Conservation (phyloP, 768 basidiomycete species). For the Calocybe cyanea region DNA sequence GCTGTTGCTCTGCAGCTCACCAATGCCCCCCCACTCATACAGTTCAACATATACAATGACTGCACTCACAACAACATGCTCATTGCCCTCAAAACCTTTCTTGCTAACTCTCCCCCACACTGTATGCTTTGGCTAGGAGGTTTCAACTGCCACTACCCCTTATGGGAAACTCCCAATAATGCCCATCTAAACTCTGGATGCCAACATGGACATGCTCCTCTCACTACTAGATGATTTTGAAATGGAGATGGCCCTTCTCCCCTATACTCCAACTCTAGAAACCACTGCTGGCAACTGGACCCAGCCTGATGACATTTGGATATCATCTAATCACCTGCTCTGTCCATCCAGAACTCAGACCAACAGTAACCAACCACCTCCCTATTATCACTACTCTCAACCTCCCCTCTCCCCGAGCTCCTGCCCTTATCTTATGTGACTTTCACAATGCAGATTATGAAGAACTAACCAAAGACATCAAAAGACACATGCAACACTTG, state of each 20-base stretch:
- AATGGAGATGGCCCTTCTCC: neutral
- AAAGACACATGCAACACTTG: too few species aligned
- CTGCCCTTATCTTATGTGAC: too few species aligned
- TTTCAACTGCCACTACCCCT: neutral
- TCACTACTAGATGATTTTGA: neutral
- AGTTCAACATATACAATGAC: slow-evolving; percentile 7
- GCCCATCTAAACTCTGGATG: slow-evolving; percentile 3
- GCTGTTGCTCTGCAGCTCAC: neutral
- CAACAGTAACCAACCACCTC: slow-evolving; percentile 27
- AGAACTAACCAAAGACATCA: too few species aligned
- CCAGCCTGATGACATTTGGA: neutral
- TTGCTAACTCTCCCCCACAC: neutral
- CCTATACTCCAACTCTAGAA: neutral
- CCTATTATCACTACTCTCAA: slow-evolving; percentile 24
- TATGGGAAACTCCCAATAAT: slow-evolving; percentile 6
- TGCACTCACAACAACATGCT: slow-evolving; percentile 8
- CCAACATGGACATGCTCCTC: neutral
- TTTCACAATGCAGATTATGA: too few species aligned
- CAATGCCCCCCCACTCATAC: neutral
- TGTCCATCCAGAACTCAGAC: slow-evolving; percentile 1
- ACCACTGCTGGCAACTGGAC: neutral
- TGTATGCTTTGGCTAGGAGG: slow-evolving; percentile 2
- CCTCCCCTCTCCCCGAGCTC: too few species aligned
- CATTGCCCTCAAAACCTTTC: neutral
- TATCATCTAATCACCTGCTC: neutral